These are phyloP conservation scores for Ilyonectria sp. DNA, from an alignment of 2,329 filamentous ascomycete genomes.

Conservation along the genomic window DNA sequence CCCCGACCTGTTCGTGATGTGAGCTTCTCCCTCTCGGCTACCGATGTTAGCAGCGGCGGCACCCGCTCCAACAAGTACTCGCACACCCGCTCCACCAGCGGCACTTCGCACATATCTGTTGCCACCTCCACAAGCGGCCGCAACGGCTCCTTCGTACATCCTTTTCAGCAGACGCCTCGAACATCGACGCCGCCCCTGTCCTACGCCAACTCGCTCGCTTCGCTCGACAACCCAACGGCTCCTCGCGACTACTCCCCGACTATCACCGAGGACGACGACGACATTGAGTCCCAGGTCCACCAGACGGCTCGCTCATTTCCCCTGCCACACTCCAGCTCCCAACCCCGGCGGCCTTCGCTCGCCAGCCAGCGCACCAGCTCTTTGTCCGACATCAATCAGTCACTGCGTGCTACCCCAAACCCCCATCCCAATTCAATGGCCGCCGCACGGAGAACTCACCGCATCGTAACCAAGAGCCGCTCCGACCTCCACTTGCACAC, in stretches of 20 bases:
- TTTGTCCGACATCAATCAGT: slow-evolving; percentile 52
- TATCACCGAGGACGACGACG: slow-evolving; percentile 68
- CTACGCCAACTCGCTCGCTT: slow-evolving; percentile 70
- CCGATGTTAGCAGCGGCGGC: slow-evolving; percentile 51
- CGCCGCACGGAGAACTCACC: slow-evolving; percentile 58
- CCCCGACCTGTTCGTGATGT: slow-evolving; percentile 57
- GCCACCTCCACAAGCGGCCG: slow-evolving; percentile 69
- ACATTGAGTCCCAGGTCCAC: slow-evolving; percentile 49
- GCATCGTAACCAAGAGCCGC: slow-evolving; percentile 56
- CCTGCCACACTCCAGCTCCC: slow-evolving; percentile 36
- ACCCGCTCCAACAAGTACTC: slow-evolving; percentile 60
- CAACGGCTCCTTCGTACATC: slow-evolving; percentile 71
- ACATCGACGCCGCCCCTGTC: slow-evolving; percentile 73
- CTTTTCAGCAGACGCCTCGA: slow-evolving; percentile 75
- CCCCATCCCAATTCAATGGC: slow-evolving; percentile 47
- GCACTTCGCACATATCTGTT: slow-evolving; percentile 70
- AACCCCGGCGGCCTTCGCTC: slow-evolving; percentile 51
- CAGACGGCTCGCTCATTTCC: slow-evolving; percentile 40
- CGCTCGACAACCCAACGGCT: slow-evolving; percentile 60
- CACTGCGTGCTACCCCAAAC: slow-evolving; percentile 45
- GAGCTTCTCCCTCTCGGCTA: slow-evolving; percentile 61
- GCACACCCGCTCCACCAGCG: slow-evolving; percentile 72
- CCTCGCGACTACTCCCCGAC: slow-evolving; percentile 69
- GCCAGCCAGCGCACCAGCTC: slow-evolving; percentile 54
- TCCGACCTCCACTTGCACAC: slow-evolving; percentile 63